Evolutionary conservation across 164 flowering plant genomes (phyloP), one percentile per base, ranked within the genome.

Genomic region (Annona squamosa): DNA sequence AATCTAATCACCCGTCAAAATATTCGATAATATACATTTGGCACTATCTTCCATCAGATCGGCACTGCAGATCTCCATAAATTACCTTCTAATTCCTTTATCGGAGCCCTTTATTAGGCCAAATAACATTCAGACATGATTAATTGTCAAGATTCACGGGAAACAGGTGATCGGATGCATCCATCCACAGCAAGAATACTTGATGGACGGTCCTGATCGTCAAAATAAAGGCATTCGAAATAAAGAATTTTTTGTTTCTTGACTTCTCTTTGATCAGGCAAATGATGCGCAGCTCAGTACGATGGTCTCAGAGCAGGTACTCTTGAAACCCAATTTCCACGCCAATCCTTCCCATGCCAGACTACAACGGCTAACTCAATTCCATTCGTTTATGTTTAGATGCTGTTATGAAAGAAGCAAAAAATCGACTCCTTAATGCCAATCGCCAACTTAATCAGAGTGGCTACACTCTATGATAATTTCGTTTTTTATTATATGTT

Each of bases 251-350:
- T 46, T 68, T 4, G n/a, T 4, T 4, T n/a, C 44, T 68, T 68
- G 71, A 7, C 4, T 16, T 71, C 37, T 63, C 61, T 18, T 83
- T 52, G 59, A 45, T 70, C 86, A 95, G 98, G 97, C 98, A 71
- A 95, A 95, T 78, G 98, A 95, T 84, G 98, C 97, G 46, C 98
- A 95, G 71, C 97, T 95, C 76, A 95, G 99, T 82, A 93, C 99
- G 12, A 91, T 91, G 94, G 99, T 91, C 48, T 97, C 91, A 41
- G 99, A 95, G 85, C 98, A 93, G 97, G 99, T 91, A 81, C 17
- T 1, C 4, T 45, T 45, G 19, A 26, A 26, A 46, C 26, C 41
- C 46, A 46, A n/a, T 68, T 46, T 68, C 45, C n/a, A 5, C 9
- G 2, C 12, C 13, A 4, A 59, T 5, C 63, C 3, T 2, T 5